Base-by-base conservation (phyloP, 345 rosid species). In the Pugionium cornutum region DNA sequence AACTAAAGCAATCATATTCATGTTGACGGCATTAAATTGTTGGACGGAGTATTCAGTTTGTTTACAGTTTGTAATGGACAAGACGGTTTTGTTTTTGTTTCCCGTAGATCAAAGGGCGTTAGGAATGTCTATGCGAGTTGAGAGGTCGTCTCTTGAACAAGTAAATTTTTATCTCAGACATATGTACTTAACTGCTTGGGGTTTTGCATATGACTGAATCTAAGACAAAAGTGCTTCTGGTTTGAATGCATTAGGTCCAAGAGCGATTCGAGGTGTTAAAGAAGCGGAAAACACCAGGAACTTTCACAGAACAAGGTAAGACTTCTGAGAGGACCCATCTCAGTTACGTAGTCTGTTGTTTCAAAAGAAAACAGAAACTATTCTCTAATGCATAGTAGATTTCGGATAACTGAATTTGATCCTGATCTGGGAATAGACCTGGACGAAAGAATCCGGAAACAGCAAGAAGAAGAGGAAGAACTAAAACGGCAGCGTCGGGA, bases 91-190 rank as follows among this genome's bases (percentile, higher is more conserved):
- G 31, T 67, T 67, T 37, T 27, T 62, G 25, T 28, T 18, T 48
- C 34, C 26, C 28, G 44, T 67, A 94, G 99, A 92, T 84, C 98
- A 92, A 80, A 83, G 98, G 79, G 98, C 98, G 39, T 65, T 88
- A 83, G 98, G 98, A 53, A 89, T 92, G 98, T 89, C 97, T 68
- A 92, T 92, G 98, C 84, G 97, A 51, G 91, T 86, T 34, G 98
- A 92, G 77, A 81, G 97, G 26, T 95, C 97, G 51, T 84, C 92
- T 52, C 95, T 94, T 73, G 58, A 83, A 66, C 98, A 92, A 82
- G 98, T 92, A 66, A 18, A 9, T 0, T 18, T 42, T 26, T 56
- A 28, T 47, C 7, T 18, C 70, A 10, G 10, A 18, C 64, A 58
- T 58, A 50, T 41, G 39, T 56, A 47, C 64, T 43, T 56, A 37